phyloP scores from a whole-genome alignment of 176 grass and related monocot genomes.

The Paspalum vaginatum region DNA sequence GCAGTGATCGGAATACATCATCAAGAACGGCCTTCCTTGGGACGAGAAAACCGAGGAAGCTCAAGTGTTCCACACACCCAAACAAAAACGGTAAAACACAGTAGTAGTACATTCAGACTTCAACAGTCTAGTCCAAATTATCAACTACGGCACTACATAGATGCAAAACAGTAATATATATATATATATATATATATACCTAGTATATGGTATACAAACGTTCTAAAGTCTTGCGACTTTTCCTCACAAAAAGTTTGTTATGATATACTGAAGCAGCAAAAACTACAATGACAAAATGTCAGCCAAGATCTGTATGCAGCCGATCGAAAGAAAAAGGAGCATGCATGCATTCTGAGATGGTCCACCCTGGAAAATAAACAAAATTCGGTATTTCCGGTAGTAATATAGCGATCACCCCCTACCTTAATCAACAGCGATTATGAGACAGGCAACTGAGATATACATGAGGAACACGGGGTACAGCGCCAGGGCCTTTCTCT shows the following conservation, averaged over 20 bases:
- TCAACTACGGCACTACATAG: too few species aligned
- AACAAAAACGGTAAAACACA: too few species aligned
- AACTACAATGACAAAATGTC: background rate
- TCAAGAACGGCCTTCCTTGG: too few species aligned
- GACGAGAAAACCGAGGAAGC: too few species aligned
- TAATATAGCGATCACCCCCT: background rate
- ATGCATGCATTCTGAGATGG: background rate
- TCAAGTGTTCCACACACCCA: too few species aligned
- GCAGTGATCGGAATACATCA: too few species aligned
- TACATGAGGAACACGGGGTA: constrained; percentile 99
- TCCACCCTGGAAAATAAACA: background rate
- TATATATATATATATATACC: constrained; percentile 12
- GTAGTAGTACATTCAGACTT: background rate
- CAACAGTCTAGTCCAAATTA: constrained; percentile 5
- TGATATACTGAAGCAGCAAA: background rate
- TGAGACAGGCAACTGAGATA: constrained; percentile 75
- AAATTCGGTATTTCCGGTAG: background rate
- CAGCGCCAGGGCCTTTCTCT: constrained; percentile 86
- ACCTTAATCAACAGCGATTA: constrained; percentile 76
- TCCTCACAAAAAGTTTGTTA: background rate
- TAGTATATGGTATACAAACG: background rate
- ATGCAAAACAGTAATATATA: background rate
- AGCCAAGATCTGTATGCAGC: background rate
- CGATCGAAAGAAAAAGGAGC: background rate
- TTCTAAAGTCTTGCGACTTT: background rate